These are phyloP conservation scores for Taphrina communis DNA, from an alignment of 1,139 yeast species.

Conservation along the genomic window DNA sequence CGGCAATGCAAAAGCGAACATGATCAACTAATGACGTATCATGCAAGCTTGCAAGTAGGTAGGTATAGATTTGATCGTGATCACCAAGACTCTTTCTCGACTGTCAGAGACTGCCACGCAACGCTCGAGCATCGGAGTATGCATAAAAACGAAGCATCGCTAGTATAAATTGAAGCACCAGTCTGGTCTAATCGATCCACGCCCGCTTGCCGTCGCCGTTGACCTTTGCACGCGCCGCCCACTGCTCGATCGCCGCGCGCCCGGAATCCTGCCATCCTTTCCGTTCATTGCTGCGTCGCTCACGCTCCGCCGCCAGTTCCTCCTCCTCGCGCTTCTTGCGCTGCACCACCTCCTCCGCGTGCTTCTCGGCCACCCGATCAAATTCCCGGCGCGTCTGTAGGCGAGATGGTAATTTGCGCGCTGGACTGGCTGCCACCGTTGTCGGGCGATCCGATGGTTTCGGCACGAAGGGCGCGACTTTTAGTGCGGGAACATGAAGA, in stretches of 20 bases:
- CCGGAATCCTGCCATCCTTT: constrained; percentile 29
- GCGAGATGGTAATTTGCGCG: constrained; percentile 22
- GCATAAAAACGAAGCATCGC: no score
- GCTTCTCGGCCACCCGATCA: constrained; percentile 27
- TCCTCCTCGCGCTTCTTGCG: constrained; percentile 8
- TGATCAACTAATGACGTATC: no score
- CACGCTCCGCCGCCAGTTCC: constrained; percentile 19
- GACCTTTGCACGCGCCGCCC: constrained; percentile 28
- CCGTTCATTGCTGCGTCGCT: constrained; percentile 15
- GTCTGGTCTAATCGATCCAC: constrained; percentile 10
- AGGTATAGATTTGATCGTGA: no score
- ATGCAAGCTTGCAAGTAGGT: no score
- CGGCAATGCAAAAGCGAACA: no score
- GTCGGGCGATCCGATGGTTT: constrained; percentile 17
- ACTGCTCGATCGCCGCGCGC: constrained; percentile 24
- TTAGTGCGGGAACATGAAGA: constrained; percentile 11
- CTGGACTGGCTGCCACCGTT: constrained; percentile 31
- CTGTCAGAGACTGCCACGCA: no score
- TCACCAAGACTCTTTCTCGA: no score
- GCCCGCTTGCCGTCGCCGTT: constrained; percentile 27
- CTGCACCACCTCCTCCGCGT: constrained; percentile 24
- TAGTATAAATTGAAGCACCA: background rate
- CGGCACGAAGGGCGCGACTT: constrained; percentile 23
- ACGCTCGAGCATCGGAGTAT: no score
- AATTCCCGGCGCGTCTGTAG: constrained; percentile 17